Base-by-base conservation (phyloP, 768 basidiomycete species). In the Pleurotus cornucopiae region DNA sequence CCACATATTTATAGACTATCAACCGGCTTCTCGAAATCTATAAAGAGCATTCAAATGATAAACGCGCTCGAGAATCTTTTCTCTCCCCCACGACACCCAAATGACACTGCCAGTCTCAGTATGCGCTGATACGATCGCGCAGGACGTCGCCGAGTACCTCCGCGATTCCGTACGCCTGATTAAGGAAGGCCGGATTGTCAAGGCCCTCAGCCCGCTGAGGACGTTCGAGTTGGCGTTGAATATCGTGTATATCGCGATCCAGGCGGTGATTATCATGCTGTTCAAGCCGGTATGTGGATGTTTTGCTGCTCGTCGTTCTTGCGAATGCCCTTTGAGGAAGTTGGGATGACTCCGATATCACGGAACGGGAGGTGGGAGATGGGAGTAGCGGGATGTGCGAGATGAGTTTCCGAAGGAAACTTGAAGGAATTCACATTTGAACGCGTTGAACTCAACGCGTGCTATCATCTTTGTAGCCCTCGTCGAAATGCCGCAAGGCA, bases 401-500 rank as follows among this genome's bases (percentile, higher is more conserved):
- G 7, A 34, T 34, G 30, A 20, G 20, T 20, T 20, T 20, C 20
- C 20, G 20, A 20, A 20, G 20, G 20, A 20, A 20, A 20, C 20
- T 34, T 34, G 30, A 34, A 9, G 11, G 41, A 5, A 44, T 12
- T 44, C 1, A n/a, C 0, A n/a, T 3, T 44, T n/a, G 41, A 16
- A 44, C 2, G 41, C 20, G 41, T 16, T 41, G 16, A 13, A 13
- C 41, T 40, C 30, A 51, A 2, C 38, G 46, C 18, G 30, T 4
- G 16, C 5, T 52, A 9, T 13, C 16, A 12, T 7, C 12, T 39
- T 34, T 18, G 16, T 49, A 66, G 64, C 58, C 67, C 47, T 63
- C 67, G 6, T 67, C 67, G 11, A 63, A 63, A 30, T 53, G 62
- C 39, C 23, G 61, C 14, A 62, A 69, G 12, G 43, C 59, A 37